These are phyloP conservation scores for thale cress (Arabidopsis thaliana) DNA, from an alignment of 345 rosid species.

Conservation along the genomic window DNA sequence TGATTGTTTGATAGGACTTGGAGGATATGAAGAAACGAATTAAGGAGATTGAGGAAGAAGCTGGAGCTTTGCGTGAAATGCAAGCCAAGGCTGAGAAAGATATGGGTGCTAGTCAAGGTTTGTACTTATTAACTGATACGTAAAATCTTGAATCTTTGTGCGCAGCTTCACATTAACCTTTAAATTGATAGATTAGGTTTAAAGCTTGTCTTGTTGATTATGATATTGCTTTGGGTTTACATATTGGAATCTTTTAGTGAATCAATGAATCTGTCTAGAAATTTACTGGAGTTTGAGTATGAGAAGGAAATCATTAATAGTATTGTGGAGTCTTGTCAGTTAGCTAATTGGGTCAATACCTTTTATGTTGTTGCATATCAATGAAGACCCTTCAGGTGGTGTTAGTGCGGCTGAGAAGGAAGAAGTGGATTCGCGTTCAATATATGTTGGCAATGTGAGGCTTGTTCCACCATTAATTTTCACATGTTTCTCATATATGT, in stretches of 20 bases:
- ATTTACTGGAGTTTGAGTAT: not conserved
- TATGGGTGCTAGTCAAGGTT: conserved; percentile 97
- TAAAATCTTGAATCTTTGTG: conserved; percentile 2
- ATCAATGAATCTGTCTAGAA: not conserved
- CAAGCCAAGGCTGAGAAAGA: conserved; percentile 99
- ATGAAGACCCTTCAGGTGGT: conserved; percentile 71
- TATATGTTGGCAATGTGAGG: conserved; percentile 98
- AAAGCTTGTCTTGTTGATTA: conserved; percentile 3
- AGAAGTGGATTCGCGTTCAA: conserved; percentile 94
- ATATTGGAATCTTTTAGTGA: not conserved
- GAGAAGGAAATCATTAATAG: not conserved
- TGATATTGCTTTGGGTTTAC: not conserved
- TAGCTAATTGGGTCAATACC: conserved; percentile 21
- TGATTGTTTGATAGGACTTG: conserved; percentile 63
- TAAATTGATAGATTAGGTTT: not conserved
- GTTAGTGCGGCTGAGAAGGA: conserved; percentile 91
- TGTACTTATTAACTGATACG: not conserved
- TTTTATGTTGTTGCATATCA: conserved; percentile 34
- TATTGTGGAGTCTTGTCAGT: conserved; percentile 9
- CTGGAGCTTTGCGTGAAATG: conserved; percentile 98
- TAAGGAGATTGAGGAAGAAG: conserved; percentile 97
- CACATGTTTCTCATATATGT: conserved; percentile 7
- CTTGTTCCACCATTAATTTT: conserved; percentile 38
- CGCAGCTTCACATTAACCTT: not conserved
- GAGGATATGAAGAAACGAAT: conserved; percentile 98